Evolutionary conservation across 2,329 filamentous ascomycete genomes (phyloP).

Genomic region (Zymoseptoria ardabiliae): DNA sequence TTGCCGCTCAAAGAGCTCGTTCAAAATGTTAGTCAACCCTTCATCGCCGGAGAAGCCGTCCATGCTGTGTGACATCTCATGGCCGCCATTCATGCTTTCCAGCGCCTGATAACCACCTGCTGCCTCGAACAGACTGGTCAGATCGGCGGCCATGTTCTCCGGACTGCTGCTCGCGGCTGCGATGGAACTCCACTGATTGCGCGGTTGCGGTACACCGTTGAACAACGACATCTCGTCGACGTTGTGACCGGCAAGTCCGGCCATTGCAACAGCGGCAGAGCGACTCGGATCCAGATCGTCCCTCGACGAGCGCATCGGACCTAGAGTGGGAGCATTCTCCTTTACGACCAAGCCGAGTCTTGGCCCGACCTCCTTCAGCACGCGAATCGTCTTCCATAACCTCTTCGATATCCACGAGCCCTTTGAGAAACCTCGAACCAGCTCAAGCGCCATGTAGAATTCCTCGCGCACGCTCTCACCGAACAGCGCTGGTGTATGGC

Average conservation of each 20-base stretch:
- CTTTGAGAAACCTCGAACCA: conserved; percentile 64
- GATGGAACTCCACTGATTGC: conserved; percentile 14
- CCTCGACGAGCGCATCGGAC: conserved; percentile 7
- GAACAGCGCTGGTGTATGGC: conserved; percentile 66
- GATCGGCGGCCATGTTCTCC: conserved; percentile 55
- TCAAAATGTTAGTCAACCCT: conserved; percentile 52
- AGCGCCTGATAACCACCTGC: conserved; percentile 44
- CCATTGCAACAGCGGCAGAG: conserved; percentile 58
- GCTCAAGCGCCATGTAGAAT: conserved; percentile 70
- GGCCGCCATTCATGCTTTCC: conserved; percentile 32
- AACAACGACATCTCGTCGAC: conserved; percentile 52
- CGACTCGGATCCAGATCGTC: conserved; percentile 50
- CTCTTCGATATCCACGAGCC: conserved; percentile 66
- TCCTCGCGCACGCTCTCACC: conserved; percentile 62
- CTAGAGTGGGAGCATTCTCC: conserved; percentile 5
- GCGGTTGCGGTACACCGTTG: conserved; percentile 15
- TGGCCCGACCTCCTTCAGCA: conserved; percentile 64
- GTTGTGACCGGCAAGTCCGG: conserved; percentile 55
- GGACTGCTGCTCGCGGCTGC: conserved; percentile 45
- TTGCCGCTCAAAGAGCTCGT: conserved; percentile 44
- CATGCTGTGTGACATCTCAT: conserved; percentile 26
- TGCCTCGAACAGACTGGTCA: conserved; percentile 57
- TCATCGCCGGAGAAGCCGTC: conserved; percentile 47
- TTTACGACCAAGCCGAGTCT: conserved; percentile 52
- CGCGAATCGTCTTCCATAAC: conserved; percentile 64